Percentiles rank a stretch among this genome's conserved stretches.
Evolutionary conservation across 495 filamentous ascomycete genomes (phyloP).

Genomic region (Glarea lozoyensis): DNA sequence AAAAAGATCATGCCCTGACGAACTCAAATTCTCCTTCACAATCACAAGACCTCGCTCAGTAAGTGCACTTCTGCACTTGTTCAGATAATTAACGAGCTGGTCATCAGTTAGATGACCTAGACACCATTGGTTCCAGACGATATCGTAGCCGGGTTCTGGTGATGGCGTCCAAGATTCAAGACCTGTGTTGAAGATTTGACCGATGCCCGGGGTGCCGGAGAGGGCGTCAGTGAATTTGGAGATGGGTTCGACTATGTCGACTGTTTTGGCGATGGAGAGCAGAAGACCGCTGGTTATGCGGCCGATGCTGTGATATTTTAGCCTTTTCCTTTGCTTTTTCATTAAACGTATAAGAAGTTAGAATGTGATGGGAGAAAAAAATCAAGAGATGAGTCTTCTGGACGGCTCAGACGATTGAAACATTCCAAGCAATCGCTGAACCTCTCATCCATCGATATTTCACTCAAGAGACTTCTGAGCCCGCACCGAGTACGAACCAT

Average conservation of each 20-base stretch:
- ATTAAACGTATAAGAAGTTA: too few relatives aligned
- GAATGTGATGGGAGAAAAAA: too few relatives aligned
- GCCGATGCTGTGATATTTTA: slow-evolving; percentile 48
- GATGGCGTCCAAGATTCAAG: slow-evolving; percentile 61
- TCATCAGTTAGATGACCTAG: slow-evolving; percentile 80
- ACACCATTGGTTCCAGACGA: slow-evolving; percentile 84
- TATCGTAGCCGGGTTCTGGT: slow-evolving; percentile 36
- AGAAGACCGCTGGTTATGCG: slow-evolving; percentile 43
- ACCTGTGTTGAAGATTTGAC: slow-evolving; percentile 61
- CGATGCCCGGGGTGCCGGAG: slow-evolving; percentile 37
- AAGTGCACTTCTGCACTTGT: slow-evolving; percentile 48
- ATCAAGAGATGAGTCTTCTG: too few relatives aligned
- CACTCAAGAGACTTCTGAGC: too few relatives aligned
- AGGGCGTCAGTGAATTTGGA: slow-evolving; percentile 46
- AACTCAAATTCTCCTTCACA: slow-evolving; percentile 81
- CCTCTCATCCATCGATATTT: too few relatives aligned
- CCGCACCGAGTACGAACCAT: too few relatives aligned
- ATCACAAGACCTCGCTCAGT: slow-evolving; percentile 50
- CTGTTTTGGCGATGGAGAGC: slow-evolving; percentile 28
- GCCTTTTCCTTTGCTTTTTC: too few relatives aligned
- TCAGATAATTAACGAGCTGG: slow-evolving; percentile 60
- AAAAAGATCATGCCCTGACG: slow-evolving; percentile 54
- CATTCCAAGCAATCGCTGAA: too few relatives aligned
- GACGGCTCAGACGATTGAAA: too few relatives aligned
- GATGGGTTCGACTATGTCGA: slow-evolving; percentile 48